Percentiles rank a stretch among this genome's conserved stretches.
phyloP scores from a whole-genome alignment of 139 green algal species.

The Bryopsis sp. region DNA sequence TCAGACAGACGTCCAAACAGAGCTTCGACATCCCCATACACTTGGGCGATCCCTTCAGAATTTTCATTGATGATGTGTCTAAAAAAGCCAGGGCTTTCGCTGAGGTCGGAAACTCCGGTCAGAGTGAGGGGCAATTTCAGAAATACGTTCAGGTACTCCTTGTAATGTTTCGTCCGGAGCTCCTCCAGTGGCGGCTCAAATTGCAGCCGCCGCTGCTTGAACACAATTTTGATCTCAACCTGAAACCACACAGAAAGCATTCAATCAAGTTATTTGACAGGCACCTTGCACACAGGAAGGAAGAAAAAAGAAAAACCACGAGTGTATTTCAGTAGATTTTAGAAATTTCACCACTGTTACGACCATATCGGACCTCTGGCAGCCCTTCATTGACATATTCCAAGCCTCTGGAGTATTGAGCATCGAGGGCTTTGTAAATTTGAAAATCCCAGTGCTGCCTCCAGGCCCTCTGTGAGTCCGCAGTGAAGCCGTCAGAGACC shows the following conservation, averaged over 20 bases:
- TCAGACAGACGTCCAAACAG: constrained; percentile 47
- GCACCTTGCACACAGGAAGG: neutral
- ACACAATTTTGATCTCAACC: constrained; percentile 51
- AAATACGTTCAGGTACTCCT: constrained; percentile 48
- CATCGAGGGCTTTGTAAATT: constrained; percentile 63
- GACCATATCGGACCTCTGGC: constrained; percentile 30
- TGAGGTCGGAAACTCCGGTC: constrained; percentile 58
- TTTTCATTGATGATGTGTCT: constrained; percentile 47
- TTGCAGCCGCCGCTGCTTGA: constrained; percentile 48
- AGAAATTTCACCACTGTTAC: neutral
- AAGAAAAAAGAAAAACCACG: neutral
- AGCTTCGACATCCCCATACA: constrained; percentile 54
- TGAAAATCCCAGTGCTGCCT: constrained; percentile 78
- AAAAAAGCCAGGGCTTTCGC: constrained; percentile 64
- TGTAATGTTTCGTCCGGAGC: constrained; percentile 56
- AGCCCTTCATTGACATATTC: constrained; percentile 56
- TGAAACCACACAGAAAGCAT: constrained; percentile 14
- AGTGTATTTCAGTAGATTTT: neutral
- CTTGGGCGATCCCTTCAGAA: constrained; percentile 37
- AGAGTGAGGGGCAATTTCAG: constrained; percentile 40
- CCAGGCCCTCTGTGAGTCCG: constrained; percentile 53
- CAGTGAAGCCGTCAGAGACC: constrained; percentile 49
- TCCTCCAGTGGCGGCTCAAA: constrained; percentile 71
- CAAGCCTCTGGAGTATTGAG: constrained; percentile 60
- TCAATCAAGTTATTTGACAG: neutral